Conservation (phyloP, 345 rosid species). For the Physaria fendleri region DNA sequence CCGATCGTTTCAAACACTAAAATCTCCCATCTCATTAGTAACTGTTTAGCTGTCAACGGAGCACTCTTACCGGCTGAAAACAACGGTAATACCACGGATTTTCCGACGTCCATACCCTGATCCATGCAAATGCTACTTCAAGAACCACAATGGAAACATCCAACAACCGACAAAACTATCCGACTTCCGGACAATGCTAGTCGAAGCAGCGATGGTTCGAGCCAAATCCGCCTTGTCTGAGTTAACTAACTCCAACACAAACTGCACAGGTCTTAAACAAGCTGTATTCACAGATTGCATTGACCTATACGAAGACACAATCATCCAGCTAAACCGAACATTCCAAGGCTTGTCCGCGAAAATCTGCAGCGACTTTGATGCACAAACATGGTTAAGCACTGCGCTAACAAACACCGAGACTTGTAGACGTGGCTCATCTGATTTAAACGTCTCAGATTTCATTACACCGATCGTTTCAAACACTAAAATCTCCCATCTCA, state of each 20-base stretch:
- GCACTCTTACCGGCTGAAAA: constrained; percentile 26
- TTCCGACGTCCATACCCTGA: constrained; percentile 80
- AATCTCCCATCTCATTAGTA: constrained; percentile 49
- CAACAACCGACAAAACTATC: constrained; percentile 35
- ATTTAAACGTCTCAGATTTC: constrained; percentile 54
- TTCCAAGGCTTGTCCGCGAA: constrained; percentile 27
- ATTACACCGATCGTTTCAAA: constrained; percentile 38
- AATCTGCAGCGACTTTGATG: constrained; percentile 48
- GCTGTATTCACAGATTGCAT: constrained; percentile 58
- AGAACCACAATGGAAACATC: constrained; percentile 14
- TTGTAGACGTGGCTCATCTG: constrained; percentile 51
- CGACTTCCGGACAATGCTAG: constrained; percentile 45
- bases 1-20: constrained; percentile 40
- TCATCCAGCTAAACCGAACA: constrained; percentile 59
- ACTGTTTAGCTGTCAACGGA: constrained; percentile 53
- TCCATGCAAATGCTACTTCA: constrained; percentile 49
- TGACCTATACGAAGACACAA: constrained; percentile 48
- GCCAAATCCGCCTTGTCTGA: constrained; percentile 35
- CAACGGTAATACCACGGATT: neutral
- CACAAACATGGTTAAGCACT: constrained; percentile 87
- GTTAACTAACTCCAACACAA: constrained; percentile 20
- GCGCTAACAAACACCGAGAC: constrained; percentile 75
- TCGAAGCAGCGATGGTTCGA: constrained; percentile 45
- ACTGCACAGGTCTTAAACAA: constrained; percentile 27
- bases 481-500: constrained; percentile 41